Evolutionary conservation across 345 rosid species (phyloP).

Genomic region (Excoecaria agallocha): DNA sequence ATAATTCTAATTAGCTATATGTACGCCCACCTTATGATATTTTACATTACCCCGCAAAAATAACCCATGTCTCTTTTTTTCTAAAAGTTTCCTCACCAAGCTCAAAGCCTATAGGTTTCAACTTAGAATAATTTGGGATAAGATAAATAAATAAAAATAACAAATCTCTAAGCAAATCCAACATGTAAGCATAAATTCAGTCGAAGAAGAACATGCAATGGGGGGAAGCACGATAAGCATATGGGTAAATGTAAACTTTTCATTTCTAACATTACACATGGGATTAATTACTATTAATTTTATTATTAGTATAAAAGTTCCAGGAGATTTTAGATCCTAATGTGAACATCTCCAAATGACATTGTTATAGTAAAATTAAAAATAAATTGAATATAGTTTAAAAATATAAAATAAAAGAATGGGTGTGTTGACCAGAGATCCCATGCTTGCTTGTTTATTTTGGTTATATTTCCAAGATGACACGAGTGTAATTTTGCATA

Average conservation of each 20-base stretch:
- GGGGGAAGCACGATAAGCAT: conserved; percentile 42
- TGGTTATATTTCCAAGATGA: conserved; percentile 40
- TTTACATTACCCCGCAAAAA: too few species aligned
- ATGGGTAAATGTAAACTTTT: conserved; percentile 26
- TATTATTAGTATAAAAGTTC: neutral
- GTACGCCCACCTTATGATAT: too few species aligned
- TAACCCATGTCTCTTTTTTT: neutral
- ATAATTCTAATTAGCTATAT: too few species aligned
- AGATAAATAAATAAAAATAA: conserved; percentile 11
- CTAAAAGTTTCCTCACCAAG: conserved; percentile 8
- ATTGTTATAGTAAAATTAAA: too few species aligned
- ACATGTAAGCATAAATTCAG: conserved; percentile 32
- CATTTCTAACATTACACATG: neutral
- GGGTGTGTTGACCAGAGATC: conserved; percentile 21
- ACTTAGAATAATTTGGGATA: conserved; percentile 5
- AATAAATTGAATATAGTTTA: neutral
- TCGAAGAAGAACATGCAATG: conserved; percentile 27
- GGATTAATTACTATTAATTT: neutral
- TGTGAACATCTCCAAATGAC: neutral
- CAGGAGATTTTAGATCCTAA: conserved; percentile 11
- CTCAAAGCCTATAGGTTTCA: conserved; percentile 15
- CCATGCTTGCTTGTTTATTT: conserved; percentile 2
- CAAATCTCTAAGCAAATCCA: conserved; percentile 21
- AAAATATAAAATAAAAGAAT: neutral
- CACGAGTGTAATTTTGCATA: conserved; percentile 36